Conservation (phyloP, 305 asterid genomes). For the Fraxinus albicans region DNA sequence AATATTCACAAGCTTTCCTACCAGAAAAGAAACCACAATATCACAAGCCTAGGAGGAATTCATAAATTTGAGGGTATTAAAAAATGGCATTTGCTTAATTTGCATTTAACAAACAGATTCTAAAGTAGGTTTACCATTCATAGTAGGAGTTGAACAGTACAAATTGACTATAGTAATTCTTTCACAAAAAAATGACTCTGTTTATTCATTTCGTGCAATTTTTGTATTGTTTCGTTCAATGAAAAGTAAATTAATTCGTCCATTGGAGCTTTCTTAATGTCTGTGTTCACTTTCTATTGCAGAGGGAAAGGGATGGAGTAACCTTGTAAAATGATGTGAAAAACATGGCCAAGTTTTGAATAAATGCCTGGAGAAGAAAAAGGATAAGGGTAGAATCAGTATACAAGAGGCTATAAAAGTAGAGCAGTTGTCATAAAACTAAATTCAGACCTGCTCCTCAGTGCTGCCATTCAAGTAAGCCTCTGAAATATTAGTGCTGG, state of each 20-base stretch:
- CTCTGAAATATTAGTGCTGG: conserved; percentile 59
- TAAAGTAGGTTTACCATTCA: background rate
- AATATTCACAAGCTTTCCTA: background rate
- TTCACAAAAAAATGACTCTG: background rate
- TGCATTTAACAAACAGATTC: background rate
- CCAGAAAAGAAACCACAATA: background rate
- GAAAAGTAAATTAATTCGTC: background rate
- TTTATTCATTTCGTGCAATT: background rate
- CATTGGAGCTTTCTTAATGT: background rate
- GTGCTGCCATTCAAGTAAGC: conserved; percentile 81
- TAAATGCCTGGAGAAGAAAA: conserved; percentile 65
- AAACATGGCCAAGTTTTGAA: conserved; percentile 92
- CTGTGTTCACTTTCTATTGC: background rate
- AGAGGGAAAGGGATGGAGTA: conserved; percentile 18
- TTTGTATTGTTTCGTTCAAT: too few relatives aligned
- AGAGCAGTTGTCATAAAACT: conserved; percentile 5
- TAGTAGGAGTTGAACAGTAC: background rate
- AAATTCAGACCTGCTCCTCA: conserved; percentile 78
- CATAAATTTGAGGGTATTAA: background rate
- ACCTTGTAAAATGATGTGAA: conserved; percentile 95
- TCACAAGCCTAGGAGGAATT: background rate
- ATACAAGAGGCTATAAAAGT: background rate
- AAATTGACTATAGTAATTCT: background rate
- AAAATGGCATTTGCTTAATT: background rate
- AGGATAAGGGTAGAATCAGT: conserved; percentile 21